Percentiles rank a stretch among this genome's conserved stretches.
Conservation (phyloP, 495 filamentous ascomycete genomes). For the Platismatia glauca region DNA sequence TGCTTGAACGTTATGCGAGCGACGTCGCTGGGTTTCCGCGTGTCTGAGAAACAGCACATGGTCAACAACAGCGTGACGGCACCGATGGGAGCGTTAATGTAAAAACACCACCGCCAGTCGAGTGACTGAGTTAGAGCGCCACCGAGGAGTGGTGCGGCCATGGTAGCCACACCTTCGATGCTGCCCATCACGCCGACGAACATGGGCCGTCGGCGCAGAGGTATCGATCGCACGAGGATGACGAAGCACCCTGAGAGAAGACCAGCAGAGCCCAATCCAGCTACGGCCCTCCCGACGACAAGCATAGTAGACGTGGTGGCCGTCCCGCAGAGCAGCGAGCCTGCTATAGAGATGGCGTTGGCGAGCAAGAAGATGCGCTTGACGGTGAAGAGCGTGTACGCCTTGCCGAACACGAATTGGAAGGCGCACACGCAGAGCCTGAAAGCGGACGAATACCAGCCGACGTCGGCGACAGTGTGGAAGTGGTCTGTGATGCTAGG, state of each 20-base stretch:
- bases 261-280: conserved; percentile 36
- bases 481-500: conserved; percentile 42
- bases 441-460: conserved; percentile 41
- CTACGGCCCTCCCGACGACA: conserved; percentile 38
- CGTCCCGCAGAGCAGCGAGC: conserved; percentile 36
- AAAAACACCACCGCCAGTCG: conserved; percentile 66
- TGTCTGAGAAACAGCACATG: conserved; percentile 15
- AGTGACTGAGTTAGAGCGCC: conserved; percentile 48
- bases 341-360: conserved; percentile 35
- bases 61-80: background rate
- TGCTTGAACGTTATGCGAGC: conserved; percentile 26
- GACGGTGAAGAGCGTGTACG: conserved; percentile 16
- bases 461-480: conserved; percentile 30
- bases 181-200: conserved; percentile 11
- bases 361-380: conserved; percentile 22
- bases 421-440: conserved; percentile 36
- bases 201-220: conserved; percentile 32
- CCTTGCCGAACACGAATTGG: conserved; percentile 41
- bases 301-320: conserved; percentile 35
- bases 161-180: conserved; percentile 47
- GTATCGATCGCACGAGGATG: conserved; percentile 34
- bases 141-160: conserved; percentile 57
- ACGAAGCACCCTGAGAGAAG: conserved; percentile 46
- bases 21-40: conserved; percentile 39
- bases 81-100: conserved; percentile 35